These are phyloP conservation scores for Penicillium sp. DNA, from an alignment of 2,329 filamentous ascomycete genomes.

Conservation along the genomic window DNA sequence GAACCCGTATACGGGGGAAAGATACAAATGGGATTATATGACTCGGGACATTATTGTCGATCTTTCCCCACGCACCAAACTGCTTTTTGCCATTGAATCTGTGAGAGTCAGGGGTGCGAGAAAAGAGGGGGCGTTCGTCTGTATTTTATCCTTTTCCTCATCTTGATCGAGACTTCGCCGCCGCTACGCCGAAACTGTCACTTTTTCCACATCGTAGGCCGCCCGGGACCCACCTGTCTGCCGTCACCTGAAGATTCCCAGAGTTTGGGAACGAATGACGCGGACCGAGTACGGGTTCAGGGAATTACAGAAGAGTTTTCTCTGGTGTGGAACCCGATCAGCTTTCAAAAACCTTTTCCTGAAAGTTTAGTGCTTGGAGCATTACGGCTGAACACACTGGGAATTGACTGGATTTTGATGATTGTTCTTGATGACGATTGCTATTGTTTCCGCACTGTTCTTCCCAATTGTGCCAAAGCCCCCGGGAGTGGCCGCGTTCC, in stretches of 20 bases:
- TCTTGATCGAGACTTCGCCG: conserved; percentile 8
- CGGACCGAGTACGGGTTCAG: conserved; percentile 3
- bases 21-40: background rate
- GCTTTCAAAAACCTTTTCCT: background rate
- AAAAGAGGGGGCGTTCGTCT: conserved; percentile 10
- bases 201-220: conserved; percentile 5
- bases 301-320: background rate
- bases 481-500: conserved; percentile 14
- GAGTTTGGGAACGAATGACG: background rate
- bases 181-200: conserved; percentile 1
- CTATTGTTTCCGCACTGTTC: too few species aligned
- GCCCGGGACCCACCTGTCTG: conserved; percentile 10
- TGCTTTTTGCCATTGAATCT: background rate
- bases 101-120: background rate
- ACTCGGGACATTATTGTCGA: conserved; percentile 20
- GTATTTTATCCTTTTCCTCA: background rate
- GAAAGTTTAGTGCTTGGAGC: background rate
- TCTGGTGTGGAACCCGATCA: conserved; percentile 2
- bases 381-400: background rate
- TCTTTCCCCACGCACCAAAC: conserved; percentile 11
- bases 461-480: background rate
- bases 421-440: too few species aligned
- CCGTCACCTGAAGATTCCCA: conserved; percentile 15
- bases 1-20: background rate
- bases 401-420: background rate